Conservation (phyloP, 805 yeast species). For the Spathaspora arborariae region DNA sequence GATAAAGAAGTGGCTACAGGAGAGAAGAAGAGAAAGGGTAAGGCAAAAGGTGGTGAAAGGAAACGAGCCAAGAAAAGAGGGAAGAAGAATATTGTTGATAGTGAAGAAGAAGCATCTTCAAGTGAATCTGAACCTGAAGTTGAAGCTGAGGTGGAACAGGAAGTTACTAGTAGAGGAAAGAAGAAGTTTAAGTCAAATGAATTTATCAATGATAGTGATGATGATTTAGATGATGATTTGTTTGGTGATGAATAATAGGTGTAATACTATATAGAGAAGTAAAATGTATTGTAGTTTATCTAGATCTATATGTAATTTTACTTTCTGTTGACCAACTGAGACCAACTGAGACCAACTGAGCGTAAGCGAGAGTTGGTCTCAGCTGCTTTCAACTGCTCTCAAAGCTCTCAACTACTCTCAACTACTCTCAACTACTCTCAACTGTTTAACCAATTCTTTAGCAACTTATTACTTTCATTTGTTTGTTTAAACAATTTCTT, state of each 20-base stretch:
- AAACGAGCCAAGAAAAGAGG: conserved; percentile 18
- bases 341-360: no score
- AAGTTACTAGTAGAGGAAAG: conserved; percentile 17
- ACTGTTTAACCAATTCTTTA: conserved; percentile 38
- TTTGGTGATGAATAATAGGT: conserved; percentile 10
- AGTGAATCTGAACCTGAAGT: conserved; percentile 13
- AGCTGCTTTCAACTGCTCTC: no score
- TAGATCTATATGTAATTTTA: background rate
- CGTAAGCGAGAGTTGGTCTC: no score
- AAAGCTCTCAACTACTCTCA: no score
- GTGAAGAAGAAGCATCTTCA: conserved; percentile 24
- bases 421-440: no score
- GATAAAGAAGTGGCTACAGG: conserved; percentile 48
- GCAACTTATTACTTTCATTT: conserved; percentile 42
- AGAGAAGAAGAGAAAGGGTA: conserved; percentile 25
- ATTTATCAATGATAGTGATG: conserved; percentile 46
- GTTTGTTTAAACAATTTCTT: conserved; percentile 52
- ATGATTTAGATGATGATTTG: conserved; percentile 38
- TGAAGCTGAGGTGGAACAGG: conserved; percentile 7
- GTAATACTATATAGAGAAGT: no score
- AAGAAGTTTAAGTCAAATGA: conserved; percentile 27
- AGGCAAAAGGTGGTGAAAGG: conserved; percentile 19
- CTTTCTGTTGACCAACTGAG: no score
- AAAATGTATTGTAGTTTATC: no score
- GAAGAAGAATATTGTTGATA: conserved; percentile 31